phyloP scores from a whole-genome alignment of 768 basidiomycete genomes.

The Phlebiopsis flavidoalba region DNA sequence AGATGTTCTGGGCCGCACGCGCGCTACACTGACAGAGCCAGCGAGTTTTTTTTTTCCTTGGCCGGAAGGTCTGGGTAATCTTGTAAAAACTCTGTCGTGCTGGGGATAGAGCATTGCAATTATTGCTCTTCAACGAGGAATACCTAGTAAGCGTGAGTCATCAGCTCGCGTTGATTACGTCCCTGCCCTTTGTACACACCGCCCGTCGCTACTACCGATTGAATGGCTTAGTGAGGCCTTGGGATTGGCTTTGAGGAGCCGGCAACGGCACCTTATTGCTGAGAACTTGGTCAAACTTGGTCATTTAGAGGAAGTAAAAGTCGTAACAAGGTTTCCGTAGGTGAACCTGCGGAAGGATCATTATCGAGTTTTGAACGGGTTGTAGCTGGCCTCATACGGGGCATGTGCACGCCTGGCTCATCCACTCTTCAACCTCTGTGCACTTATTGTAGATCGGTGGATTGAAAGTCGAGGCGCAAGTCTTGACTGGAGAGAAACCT shows the following conservation, averaged over 20 bases:
- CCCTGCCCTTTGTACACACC: slow-evolving; percentile 90
- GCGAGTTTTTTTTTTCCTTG: slow-evolving; percentile 75
- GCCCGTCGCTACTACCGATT: slow-evolving; percentile 89
- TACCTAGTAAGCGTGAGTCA: slow-evolving; percentile 86
- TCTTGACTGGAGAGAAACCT: slow-evolving; percentile 1
- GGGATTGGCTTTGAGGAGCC: slow-evolving; percentile 66
- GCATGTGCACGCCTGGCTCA: slow-evolving; percentile 8
- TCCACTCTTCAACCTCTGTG: slow-evolving; percentile 13
- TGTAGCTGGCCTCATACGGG: slow-evolving; percentile 5
- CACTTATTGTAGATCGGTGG: slow-evolving; percentile 12
- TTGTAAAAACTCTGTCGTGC: slow-evolving; percentile 77
- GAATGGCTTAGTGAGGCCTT: slow-evolving; percentile 88
- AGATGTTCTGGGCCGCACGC: slow-evolving; percentile 87
- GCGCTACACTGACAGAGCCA: slow-evolving; percentile 88
- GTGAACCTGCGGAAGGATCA: slow-evolving; percentile 51
- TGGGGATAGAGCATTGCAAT: slow-evolving; percentile 90
- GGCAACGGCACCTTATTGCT: slow-evolving; percentile 44
- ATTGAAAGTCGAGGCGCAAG: not conserved
- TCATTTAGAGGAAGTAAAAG: slow-evolving; percentile 85
- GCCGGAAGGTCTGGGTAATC: slow-evolving; percentile 75
- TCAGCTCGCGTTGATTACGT: slow-evolving; percentile 87
- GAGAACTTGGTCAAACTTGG: slow-evolving; percentile 70
- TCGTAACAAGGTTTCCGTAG: slow-evolving; percentile 79
- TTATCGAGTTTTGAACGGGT: slow-evolving; percentile 10
- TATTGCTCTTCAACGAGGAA: slow-evolving; percentile 91